These are phyloP conservation scores for Stephania japonica DNA, from an alignment of 164 flowering plant genomes.

Conservation along the genomic window DNA sequence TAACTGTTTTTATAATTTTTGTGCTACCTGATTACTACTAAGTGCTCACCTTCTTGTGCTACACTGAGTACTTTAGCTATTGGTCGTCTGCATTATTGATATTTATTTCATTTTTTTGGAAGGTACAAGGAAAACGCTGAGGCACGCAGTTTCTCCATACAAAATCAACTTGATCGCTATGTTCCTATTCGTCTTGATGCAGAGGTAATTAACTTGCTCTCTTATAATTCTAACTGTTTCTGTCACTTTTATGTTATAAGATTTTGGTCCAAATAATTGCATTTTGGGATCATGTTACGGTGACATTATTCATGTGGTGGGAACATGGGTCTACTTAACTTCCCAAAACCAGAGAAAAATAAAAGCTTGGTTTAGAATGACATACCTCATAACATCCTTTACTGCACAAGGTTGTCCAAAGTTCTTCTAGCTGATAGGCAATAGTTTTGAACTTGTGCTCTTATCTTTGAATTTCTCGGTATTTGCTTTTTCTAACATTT, in stretches of 20 bases:
- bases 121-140: slow-evolving; percentile 65
- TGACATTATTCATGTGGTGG: background rate
- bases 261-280: background rate
- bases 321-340: background rate
- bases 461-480: background rate
- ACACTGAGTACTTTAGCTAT: background rate
- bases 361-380: background rate
- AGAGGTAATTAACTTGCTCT: slow-evolving; percentile 43
- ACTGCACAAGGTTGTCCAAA: background rate
- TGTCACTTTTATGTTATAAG: background rate
- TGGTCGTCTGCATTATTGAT: background rate
- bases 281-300: background rate
- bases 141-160: slow-evolving; percentile 49
- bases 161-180: slow-evolving; percentile 71
- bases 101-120: slow-evolving; percentile 14
- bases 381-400: background rate
- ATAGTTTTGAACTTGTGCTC: background rate
- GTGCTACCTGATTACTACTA: background rate
- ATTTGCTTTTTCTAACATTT: background rate
- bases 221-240: background rate
- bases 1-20: background rate
- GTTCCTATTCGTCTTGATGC: slow-evolving; percentile 55
- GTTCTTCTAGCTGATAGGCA: background rate
- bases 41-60: background rate
- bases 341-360: background rate